Base-by-base conservation (phyloP, 805 yeast species). In the Teunomyces tritomae region DNA sequence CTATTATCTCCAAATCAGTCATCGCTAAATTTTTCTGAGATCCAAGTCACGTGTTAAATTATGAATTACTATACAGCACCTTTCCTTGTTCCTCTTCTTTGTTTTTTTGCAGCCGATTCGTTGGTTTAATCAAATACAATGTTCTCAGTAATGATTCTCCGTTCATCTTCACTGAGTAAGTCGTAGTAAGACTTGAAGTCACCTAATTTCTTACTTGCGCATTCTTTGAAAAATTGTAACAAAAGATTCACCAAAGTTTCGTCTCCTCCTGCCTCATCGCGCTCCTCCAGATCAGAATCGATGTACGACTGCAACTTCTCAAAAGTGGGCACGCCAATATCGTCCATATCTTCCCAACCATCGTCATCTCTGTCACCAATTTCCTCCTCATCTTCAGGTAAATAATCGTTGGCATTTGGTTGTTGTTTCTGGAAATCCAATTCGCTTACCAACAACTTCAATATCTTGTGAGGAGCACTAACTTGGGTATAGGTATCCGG, bases 331-430 rank as follows among this genome's bases (percentile, higher is more conserved):
- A 75, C 79, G 1, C 84, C 87, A 37, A 80, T 68, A 43, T 82
- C 87, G 11, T 85, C 89, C 50, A 84, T 69, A 56, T 86, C 94
- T 56, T 87, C 94, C 91, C 94, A 86, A 1, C 78, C 89, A 17
- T 72, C 84, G 10, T 69, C 81, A 34, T 71, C 79, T 20, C 59
- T 74, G n/a, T 63, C 76, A 29, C 58, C 70, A 11, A 10, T 55
- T 11, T 39, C 49, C 2, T 39, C 52, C 1, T 46, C 56, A 37
- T 28, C 46, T 3, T 53, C 59, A 1, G 70, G 62, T 35, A 63
- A 50, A 57, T 60, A 71, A 44, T 73, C 74, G 17, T 61, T 57
- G 0, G 76, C 68, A 49, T 71, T 73, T 0, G 80, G 78, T 51
- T 77, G 83, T 46, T 72, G 76, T 27, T 74, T 69, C 53, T 88